Base-by-base conservation (phyloP, 805 yeast genomes). In the Metschnikowia aberdeeniae region DNA sequence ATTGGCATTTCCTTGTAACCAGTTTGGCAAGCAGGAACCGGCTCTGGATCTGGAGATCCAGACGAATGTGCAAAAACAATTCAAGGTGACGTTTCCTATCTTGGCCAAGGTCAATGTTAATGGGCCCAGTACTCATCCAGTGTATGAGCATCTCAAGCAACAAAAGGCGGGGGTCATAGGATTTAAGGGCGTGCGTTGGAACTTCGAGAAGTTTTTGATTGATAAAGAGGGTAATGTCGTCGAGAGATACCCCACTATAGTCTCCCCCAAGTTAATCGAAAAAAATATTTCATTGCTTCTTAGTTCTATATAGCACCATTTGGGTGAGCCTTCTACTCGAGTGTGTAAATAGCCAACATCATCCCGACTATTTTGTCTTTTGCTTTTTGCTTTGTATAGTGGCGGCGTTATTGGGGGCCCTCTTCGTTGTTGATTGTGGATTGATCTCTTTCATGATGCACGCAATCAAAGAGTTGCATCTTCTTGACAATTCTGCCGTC, bases 1-100 rank as follows among this genome's bases (percentile, higher is more conserved):
- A 24, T 52, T 89, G 30, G 97, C 89, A 0, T 89, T 89, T 76
- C 97, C 97, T 28, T 87, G 96, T 67, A 86, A 88, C 68, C 96
- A 89, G 63, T 89, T 89, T 62, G 90, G 85, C 20, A 70, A 78
- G 56, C 85, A 93, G 72, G 87, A 90, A 66, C 84, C 93, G 54
- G 82, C 82, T 3, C 59, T 77, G 3, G 80, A 77, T 41, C 77
- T 36, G 4, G 46, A 58, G 26, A 58, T 68, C 13, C 58, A 56
- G 14, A 34, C 37, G 17, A 50, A 47, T 13, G 58, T 59, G 14
- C 58, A 58, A 13, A 20, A 41, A 17, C 47, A 51, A 27, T 70
- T 53, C 42, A 60, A 61, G 1, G 72, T 70, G 5, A 57, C 66
- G 8, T 72, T 68, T 50, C 74, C 72, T 9, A 60, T 72, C 2